Percentiles rank a stretch among this genome's conserved stretches.
These are phyloP conservation scores for Monosporascus sp. DNA, from an alignment of 2,329 filamentous ascomycete genomes.

Conservation along the genomic window DNA sequence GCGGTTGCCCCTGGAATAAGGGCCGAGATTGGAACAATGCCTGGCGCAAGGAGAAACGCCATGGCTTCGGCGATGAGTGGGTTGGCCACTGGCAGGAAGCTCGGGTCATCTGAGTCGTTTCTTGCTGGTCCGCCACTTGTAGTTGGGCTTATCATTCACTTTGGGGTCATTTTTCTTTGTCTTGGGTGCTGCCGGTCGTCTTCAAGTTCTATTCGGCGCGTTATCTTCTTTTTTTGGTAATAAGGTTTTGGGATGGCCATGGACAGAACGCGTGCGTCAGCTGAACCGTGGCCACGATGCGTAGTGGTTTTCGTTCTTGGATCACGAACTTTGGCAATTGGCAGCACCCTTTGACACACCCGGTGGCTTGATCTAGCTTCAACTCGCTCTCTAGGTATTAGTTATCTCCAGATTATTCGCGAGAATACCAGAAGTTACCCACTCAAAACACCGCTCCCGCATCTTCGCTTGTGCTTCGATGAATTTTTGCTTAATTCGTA, in stretches of 20 bases:
- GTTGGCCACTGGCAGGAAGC: slow-evolving; percentile 82
- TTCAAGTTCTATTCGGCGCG: slow-evolving; percentile 18
- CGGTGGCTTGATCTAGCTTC: slow-evolving; percentile 31
- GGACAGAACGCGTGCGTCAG: slow-evolving; percentile 12
- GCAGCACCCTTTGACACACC: slow-evolving; percentile 19
- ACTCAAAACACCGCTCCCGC: slow-evolving; percentile 35
- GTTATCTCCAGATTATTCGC: slow-evolving; percentile 39
- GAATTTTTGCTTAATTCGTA: too few relatives aligned
- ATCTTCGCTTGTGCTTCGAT: background rate
- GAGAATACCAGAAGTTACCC: slow-evolving; percentile 63
- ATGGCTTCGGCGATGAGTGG: slow-evolving; percentile 81
- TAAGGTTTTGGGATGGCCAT: slow-evolving; percentile 19
- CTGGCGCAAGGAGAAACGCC: slow-evolving; percentile 56
- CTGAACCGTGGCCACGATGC: slow-evolving; percentile 8
- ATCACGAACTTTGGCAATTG: slow-evolving; percentile 25
- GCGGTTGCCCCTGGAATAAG: slow-evolving; percentile 51
- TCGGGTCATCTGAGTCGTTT: slow-evolving; percentile 24
- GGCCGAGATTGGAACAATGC: slow-evolving; percentile 51
- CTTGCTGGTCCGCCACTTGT: slow-evolving; percentile 50
- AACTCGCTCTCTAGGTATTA: slow-evolving; percentile 63
- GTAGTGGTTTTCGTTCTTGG: slow-evolving; percentile 17
- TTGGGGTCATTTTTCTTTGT: slow-evolving; percentile 12
- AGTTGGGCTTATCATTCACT: slow-evolving; percentile 39
- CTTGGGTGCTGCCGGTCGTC: slow-evolving; percentile 17
- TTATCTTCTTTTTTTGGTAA: slow-evolving; percentile 24